These are phyloP conservation scores for Ambrosiella cleistominuta DNA, from an alignment of 2,329 filamentous ascomycete genomes.

Conservation along the genomic window DNA sequence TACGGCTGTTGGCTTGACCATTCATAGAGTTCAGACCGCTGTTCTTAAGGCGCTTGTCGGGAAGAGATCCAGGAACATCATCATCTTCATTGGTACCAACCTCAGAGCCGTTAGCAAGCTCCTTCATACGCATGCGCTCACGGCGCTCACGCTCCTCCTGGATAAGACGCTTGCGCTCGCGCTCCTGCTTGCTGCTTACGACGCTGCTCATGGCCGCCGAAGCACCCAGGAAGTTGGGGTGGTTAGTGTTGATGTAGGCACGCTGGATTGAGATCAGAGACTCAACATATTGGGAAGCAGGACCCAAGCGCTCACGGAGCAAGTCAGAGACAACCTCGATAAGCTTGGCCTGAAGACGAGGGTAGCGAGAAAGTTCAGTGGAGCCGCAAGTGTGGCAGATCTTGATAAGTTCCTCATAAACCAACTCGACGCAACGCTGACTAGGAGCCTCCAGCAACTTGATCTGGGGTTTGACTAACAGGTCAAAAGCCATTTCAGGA, in stretches of 20 bases:
- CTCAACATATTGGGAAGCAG: constrained; percentile 79
- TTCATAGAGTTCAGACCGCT: not conserved
- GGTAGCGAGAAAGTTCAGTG: constrained; percentile 80
- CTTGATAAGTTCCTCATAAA: constrained; percentile 98
- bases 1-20: constrained; percentile 29
- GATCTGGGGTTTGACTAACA: constrained; percentile 95
- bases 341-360: constrained; percentile 82
- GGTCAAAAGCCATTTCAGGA: constrained; percentile 90
- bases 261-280: constrained; percentile 94
- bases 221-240: constrained; percentile 93
- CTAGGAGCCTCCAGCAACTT: constrained; percentile 89
- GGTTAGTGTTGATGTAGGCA: constrained; percentile 98
- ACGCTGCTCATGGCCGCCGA: constrained; percentile 96
- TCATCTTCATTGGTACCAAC: constrained; percentile 17
- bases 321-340: constrained; percentile 97
- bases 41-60: constrained; percentile 7
- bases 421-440: constrained; percentile 90
- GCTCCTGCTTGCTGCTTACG: constrained; percentile 84
- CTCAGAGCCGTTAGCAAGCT: constrained; percentile 58
- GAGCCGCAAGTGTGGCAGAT: constrained; percentile 98
- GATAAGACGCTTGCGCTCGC: constrained; percentile 63
- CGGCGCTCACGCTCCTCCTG: constrained; percentile 76
- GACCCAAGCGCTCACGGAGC: constrained; percentile 76
- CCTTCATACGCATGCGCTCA: constrained; percentile 67
- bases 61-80: constrained; percentile 16